A percentile compares a stretch with the other conserved stretches of the same genome.
These are phyloP conservation scores for Boechera stricta DNA, from an alignment of 345 rosid genomes.

Conservation along the genomic window DNA sequence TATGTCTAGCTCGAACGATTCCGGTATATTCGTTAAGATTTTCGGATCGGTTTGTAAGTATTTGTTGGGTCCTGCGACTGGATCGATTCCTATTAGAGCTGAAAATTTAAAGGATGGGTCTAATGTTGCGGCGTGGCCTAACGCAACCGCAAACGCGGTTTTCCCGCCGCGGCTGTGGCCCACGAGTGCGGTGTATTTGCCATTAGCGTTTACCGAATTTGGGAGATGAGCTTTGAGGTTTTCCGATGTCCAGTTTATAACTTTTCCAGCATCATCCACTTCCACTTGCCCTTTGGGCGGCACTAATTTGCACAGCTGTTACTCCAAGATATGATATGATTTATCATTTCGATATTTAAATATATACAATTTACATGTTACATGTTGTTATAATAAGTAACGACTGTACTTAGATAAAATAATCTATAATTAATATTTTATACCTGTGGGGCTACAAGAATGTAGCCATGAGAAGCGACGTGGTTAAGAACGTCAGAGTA, in stretches of 20 bases:
- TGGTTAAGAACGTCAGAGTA: conserved; percentile 42
- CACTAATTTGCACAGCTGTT: conserved; percentile 30
- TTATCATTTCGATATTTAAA: background rate
- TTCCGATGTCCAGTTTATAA: conserved; percentile 33
- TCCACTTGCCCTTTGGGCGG: conserved; percentile 43
- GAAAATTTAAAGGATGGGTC: conserved; percentile 37
- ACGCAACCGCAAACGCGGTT: conserved; percentile 44
- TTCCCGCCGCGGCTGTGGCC: conserved; percentile 47
- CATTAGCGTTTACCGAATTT: conserved; percentile 25
- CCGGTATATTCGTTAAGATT: conserved; percentile 40
- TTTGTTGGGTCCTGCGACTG: conserved; percentile 37
- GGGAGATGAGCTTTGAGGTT: conserved; percentile 39
- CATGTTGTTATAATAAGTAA: too few relatives aligned
- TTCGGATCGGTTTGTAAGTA: conserved; percentile 11
- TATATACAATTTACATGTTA: background rate
- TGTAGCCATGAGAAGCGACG: conserved; percentile 47
- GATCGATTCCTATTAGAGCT: conserved; percentile 44
- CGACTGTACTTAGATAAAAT: too few relatives aligned
- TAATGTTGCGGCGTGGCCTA: conserved; percentile 41
- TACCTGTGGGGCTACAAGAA: conserved; percentile 45
- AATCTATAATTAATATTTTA: too few relatives aligned
- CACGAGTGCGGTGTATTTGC: conserved; percentile 27
- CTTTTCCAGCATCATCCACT: conserved; percentile 42
- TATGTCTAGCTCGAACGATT: conserved; percentile 40
- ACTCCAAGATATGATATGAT: background rate